A percentile compares a stretch with the other conserved stretches of the same genome.
These are phyloP conservation scores for Tolypocladium album DNA, from an alignment of 2,329 filamentous ascomycete genomes.

Conservation along the genomic window DNA sequence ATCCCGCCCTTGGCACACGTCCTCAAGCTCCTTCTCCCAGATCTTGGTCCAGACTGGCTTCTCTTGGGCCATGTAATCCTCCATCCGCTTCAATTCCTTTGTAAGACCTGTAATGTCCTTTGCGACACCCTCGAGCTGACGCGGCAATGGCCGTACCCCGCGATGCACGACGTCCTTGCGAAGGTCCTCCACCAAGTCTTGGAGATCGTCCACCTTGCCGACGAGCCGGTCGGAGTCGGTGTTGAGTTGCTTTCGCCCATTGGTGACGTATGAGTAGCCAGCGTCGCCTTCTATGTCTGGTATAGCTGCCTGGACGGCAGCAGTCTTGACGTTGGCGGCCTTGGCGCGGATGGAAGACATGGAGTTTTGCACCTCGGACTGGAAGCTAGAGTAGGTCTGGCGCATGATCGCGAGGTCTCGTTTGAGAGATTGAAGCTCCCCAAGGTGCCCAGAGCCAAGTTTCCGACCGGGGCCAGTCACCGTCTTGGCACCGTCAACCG, in stretches of 20 bases:
- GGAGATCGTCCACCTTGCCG: constrained; percentile 88
- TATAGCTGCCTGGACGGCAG: constrained; percentile 59
- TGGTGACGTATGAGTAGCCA: constrained; percentile 77
- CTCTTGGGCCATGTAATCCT: constrained; percentile 82
- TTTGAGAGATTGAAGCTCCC: constrained; percentile 70
- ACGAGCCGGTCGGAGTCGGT: constrained; percentile 86
- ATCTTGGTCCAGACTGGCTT: constrained; percentile 98
- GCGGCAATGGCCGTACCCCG: constrained; percentile 80
- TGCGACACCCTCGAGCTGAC: constrained; percentile 79
- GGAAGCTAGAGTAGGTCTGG: constrained; percentile 87
- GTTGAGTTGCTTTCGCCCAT: constrained; percentile 77
- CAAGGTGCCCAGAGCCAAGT: constrained; percentile 51
- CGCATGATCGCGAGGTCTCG: constrained; percentile 84
- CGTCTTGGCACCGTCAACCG: constrained; percentile 28
- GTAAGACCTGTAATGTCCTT: constrained; percentile 77
- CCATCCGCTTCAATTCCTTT: constrained; percentile 85
- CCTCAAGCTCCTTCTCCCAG: constrained; percentile 95
- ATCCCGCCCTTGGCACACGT: constrained; percentile 91
- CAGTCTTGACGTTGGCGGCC: constrained; percentile 68
- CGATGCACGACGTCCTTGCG: constrained; percentile 93
- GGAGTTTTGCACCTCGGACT: constrained; percentile 75
- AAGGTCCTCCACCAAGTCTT: constrained; percentile 91
- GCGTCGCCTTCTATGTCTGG: constrained; percentile 63
- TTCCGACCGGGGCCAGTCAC: constrained; percentile 25
- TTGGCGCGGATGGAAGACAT: constrained; percentile 79